Evolutionary conservation across 495 filamentous ascomycete species (phyloP).

Genomic region (Rostrohypoxylon terebratum): DNA sequence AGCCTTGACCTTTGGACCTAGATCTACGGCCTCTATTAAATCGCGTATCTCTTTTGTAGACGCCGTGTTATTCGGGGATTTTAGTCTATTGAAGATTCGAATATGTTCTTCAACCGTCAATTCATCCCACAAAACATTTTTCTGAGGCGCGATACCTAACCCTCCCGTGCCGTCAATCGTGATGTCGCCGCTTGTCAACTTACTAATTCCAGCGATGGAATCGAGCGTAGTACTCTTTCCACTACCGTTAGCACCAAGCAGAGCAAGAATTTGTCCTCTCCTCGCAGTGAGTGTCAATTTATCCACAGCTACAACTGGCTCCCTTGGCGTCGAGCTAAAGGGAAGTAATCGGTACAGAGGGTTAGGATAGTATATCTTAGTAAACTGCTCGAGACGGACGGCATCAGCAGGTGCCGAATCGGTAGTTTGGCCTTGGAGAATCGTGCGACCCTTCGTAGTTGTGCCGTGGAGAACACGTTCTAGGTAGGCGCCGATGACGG

Average conservation of each 20-base stretch:
- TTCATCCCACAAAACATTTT: slow-evolving; percentile 90
- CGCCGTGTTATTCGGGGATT: slow-evolving; percentile 66
- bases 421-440: slow-evolving; percentile 55
- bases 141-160: slow-evolving; percentile 88
- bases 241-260: slow-evolving; percentile 87
- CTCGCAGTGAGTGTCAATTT: slow-evolving; percentile 71
- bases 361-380: slow-evolving; percentile 77
- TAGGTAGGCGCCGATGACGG: slow-evolving; percentile 74
- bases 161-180: slow-evolving; percentile 76
- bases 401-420: slow-evolving; percentile 59
- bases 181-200: slow-evolving; percentile 76
- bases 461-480: slow-evolving; percentile 83
- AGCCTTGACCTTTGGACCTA: slow-evolving; percentile 74
- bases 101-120: slow-evolving; percentile 87
- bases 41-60: slow-evolving; percentile 65
- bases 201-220: slow-evolving; percentile 81
- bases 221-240: slow-evolving; percentile 91
- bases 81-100: slow-evolving; percentile 79
- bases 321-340: slow-evolving; percentile 63
- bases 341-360: slow-evolving; percentile 69
- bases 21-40: slow-evolving; percentile 75
- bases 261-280: slow-evolving; percentile 81
- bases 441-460: slow-evolving; percentile 68
- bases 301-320: slow-evolving; percentile 78
- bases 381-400: slow-evolving; percentile 74